A percentile compares a stretch with the other conserved stretches of the same genome.
Conservation (phyloP, 2,329 filamentous ascomycete species). For the Fusarium haematococcum region DNA sequence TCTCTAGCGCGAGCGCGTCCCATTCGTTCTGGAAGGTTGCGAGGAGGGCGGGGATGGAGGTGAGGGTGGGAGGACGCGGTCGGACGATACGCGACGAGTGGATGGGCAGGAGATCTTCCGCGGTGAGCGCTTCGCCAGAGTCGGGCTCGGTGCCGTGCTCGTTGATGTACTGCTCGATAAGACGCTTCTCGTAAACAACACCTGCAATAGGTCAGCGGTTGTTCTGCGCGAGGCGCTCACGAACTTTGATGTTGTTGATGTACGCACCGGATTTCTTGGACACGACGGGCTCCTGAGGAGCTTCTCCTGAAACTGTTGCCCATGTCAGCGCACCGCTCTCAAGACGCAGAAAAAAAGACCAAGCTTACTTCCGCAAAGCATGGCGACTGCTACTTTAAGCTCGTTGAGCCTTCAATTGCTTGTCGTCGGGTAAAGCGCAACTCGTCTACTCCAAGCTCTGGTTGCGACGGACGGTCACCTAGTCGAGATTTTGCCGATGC, state of each 20-base stretch:
- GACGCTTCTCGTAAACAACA: conserved; percentile 91
- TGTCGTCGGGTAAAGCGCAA: conserved; percentile 39
- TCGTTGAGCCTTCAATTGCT: conserved; percentile 47
- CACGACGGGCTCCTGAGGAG: conserved; percentile 92
- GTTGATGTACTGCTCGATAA: conserved; percentile 94
- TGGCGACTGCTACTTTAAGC: conserved; percentile 49
- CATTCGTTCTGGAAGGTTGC: conserved; percentile 98
- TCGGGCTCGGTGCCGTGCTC: conserved; percentile 94
- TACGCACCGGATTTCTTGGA: conserved; percentile 90
- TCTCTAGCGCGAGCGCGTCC: conserved; percentile 93
- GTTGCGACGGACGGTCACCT: conserved; percentile 42
- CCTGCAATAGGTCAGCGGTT: conserved; percentile 61
- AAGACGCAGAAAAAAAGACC: not conserved
- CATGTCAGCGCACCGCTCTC: conserved; percentile 28
- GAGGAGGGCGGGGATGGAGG: conserved; percentile 94
- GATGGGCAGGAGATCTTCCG: conserved; percentile 88
- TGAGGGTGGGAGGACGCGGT: conserved; percentile 91
- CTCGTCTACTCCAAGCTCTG: conserved; percentile 38
- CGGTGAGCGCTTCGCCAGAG: conserved; percentile 84
- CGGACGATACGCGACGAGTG: conserved; percentile 86
- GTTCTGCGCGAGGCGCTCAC: conserved; percentile 1
- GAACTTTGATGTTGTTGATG: conserved; percentile 20
- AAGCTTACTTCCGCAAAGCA: conserved; percentile 63
- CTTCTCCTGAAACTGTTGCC: conserved; percentile 88
- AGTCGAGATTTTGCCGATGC: conserved; percentile 49